These are phyloP conservation scores for Meyerozyma athensensis DNA, from an alignment of 1,139 yeast species.

Conservation along the genomic window DNA sequence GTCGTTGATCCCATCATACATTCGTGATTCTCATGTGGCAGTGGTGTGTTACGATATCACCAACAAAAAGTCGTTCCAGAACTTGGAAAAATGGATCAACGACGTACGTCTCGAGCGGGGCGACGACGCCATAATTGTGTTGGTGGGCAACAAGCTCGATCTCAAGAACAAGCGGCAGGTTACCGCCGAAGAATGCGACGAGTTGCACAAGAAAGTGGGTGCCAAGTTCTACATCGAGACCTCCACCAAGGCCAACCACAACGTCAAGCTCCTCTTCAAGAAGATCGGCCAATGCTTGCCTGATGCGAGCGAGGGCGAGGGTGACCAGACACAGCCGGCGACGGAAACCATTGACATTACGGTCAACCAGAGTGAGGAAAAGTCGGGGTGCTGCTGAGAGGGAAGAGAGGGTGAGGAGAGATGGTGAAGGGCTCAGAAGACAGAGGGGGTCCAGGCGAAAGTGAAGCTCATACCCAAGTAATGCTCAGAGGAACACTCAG, in stretches of 20 bases:
- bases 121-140: constrained; percentile 55
- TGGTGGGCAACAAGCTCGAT: constrained; percentile 51
- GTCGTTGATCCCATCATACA: constrained; percentile 64
- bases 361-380: constrained; percentile 22
- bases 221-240: constrained; percentile 87
- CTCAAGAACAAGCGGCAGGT: constrained; percentile 81
- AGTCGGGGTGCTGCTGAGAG: constrained; percentile 16
- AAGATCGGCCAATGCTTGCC: constrained; percentile 90
- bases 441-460: too few relatives aligned
- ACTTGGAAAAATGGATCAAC: constrained; percentile 51
- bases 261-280: constrained; percentile 83
- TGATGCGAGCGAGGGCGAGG: constrained; percentile 55
- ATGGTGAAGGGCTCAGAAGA: too few relatives aligned
- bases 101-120: constrained; percentile 72
- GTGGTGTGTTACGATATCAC: constrained; percentile 94
- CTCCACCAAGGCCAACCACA: constrained; percentile 91
- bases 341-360: constrained; percentile 41
- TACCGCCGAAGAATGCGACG: constrained; percentile 74
- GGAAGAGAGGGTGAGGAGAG: too few relatives aligned
- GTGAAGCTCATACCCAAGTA: too few relatives aligned
- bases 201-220: constrained; percentile 47
- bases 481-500: too few relatives aligned
- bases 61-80: constrained; percentile 72
- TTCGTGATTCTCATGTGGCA: constrained; percentile 95
- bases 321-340: constrained; percentile 14